phyloP scores from a whole-genome alignment of 176 grass and related monocot genomes.

The Carex cristatella region DNA sequence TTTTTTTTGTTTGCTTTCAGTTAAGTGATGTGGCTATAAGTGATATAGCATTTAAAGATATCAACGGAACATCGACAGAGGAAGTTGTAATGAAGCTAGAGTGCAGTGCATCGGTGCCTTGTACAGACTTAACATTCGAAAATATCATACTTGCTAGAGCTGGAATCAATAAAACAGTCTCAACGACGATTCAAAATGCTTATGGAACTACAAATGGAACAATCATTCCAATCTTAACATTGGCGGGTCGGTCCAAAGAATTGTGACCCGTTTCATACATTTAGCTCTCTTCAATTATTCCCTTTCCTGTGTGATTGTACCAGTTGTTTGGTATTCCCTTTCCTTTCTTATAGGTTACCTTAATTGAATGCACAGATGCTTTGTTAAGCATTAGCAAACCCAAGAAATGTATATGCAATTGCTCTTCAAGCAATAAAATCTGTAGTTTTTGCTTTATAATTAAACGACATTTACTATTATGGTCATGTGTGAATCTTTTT shows the following conservation, averaged over 20 bases:
- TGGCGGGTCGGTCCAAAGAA: background rate
- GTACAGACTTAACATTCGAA: slow-evolving; percentile 30
- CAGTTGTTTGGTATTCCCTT: background rate
- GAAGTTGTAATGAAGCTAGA: slow-evolving; percentile 29
- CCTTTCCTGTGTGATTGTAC: background rate
- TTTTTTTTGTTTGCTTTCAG: slow-evolving; percentile 8
- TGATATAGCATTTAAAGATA: slow-evolving; percentile 30
- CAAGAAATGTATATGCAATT: background rate
- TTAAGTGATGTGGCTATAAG: slow-evolving; percentile 40
- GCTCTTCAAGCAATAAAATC: background rate
- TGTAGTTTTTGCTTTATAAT: background rate
- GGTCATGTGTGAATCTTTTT: background rate
- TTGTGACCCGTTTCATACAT: background rate
- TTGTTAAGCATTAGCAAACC: background rate
- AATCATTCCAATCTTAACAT: slow-evolving; percentile 33
- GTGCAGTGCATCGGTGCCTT: slow-evolving; percentile 42
- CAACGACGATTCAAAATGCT: slow-evolving; percentile 27
- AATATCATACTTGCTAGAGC: slow-evolving; percentile 31
- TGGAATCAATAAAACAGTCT: background rate
- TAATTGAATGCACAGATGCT: background rate
- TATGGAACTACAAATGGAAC: slow-evolving; percentile 27
- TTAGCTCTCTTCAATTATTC: background rate
- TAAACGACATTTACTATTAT: background rate
- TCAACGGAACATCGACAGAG: slow-evolving; percentile 34
- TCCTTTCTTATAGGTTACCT: background rate